Conservation (phyloP, 1,284 basidiomycete genomes). For the Anthracocystis setariae region DNA sequence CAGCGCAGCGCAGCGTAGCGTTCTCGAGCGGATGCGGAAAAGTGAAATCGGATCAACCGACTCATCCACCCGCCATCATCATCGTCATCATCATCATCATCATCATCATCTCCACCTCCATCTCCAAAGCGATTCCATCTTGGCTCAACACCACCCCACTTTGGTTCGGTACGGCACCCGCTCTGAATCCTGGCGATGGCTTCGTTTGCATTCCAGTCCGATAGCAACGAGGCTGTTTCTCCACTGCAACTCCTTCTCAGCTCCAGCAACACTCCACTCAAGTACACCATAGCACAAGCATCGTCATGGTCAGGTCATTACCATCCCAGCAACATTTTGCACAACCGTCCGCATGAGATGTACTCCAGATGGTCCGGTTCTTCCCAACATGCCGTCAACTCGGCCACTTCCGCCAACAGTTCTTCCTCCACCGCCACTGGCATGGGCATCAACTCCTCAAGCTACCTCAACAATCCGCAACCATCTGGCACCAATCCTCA, state of each 20-base stretch:
- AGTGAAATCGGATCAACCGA: no score
- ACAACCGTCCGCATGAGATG: constrained; percentile 56
- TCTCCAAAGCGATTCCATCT: no score
- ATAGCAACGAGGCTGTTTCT: constrained; percentile 18
- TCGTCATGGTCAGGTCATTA: constrained; percentile 63
- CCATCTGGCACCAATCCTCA: constrained; percentile 9
- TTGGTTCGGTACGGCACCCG: no score
- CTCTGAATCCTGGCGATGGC: constrained; percentile 2
- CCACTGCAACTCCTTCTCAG: constrained; percentile 40
- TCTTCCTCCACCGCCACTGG: constrained; percentile 22
- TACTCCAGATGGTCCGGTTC: constrained; percentile 57
- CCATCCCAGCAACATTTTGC: constrained; percentile 59
- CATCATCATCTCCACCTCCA: no score
- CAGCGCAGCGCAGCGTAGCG: no score
- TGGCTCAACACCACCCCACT: no score
- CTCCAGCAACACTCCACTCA: constrained; percentile 30
- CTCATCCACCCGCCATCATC: no score
- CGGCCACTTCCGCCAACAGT: constrained; percentile 19
- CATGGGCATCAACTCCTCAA: constrained; percentile 26
- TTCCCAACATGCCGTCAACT: constrained; percentile 33
- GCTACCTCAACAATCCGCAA: constrained; percentile 15
- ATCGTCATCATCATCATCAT: no score
- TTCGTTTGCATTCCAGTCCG: constrained; percentile 10
- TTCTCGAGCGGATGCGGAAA: no score
- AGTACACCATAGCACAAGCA: constrained; percentile 48